Evolutionary conservation across 2,329 filamentous ascomycete genomes (phyloP).

Genomic region (Nemania sp.): DNA sequence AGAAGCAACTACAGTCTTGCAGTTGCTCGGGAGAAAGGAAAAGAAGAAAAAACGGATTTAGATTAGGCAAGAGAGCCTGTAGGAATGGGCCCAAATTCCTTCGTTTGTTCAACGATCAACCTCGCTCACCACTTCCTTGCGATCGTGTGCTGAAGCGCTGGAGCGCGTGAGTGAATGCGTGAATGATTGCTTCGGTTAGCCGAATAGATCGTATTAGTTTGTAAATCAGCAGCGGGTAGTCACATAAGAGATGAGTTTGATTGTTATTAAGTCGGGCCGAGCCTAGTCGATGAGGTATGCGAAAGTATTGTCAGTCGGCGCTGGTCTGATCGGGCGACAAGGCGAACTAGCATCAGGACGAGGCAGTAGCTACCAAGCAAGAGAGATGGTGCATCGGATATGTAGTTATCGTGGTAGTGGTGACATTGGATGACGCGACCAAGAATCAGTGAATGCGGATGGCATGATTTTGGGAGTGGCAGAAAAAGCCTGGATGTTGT

Average conservation of each 20-base stretch:
- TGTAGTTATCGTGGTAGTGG: not conserved
- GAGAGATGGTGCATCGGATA: not conserved
- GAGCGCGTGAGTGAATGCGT: not conserved
- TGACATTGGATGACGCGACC: not conserved
- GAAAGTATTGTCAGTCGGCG: not conserved
- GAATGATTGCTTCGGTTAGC: slow-evolving; percentile 27
- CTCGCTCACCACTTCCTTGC: slow-evolving; percentile 7
- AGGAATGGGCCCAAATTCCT: slow-evolving; percentile 22
- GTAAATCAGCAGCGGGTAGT: slow-evolving; percentile 7
- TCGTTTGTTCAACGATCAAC: slow-evolving; percentile 19
- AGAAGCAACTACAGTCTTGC: slow-evolving; percentile 6
- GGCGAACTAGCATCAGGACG: not conserved
- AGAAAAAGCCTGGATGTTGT: slow-evolving; percentile 11
- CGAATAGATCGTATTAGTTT: slow-evolving; percentile 15
- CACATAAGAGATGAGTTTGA: slow-evolving; percentile 11
- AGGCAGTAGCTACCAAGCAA: not conserved
- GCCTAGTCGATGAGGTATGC: not conserved
- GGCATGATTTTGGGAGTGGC: slow-evolving; percentile 17
- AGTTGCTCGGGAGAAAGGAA: slow-evolving; percentile 26
- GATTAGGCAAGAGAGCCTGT: slow-evolving; percentile 14
- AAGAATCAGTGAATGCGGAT: slow-evolving; percentile 4
- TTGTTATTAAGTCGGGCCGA: slow-evolving; percentile 1
- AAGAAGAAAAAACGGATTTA: slow-evolving; percentile 20
- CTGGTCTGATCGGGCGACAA: not conserved
- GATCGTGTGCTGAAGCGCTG: not conserved